Base-by-base conservation (phyloP, 495 filamentous ascomycete species). In the Xylaria scruposa region DNA sequence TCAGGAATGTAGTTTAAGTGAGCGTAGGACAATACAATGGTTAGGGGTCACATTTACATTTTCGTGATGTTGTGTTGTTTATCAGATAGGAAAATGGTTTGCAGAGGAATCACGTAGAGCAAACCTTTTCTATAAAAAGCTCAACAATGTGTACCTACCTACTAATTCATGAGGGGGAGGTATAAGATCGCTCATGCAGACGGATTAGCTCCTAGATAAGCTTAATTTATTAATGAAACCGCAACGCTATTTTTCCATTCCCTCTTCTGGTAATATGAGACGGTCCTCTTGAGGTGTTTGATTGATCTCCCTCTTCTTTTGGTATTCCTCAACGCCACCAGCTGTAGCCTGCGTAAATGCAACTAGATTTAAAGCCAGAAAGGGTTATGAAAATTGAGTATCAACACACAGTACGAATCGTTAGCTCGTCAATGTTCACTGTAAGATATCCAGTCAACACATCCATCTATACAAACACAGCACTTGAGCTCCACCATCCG, bases 371-470 rank as follows among this genome's bases (percentile, higher is more conserved):
- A 44, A 46, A 29, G 53, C 24, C 26, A 40, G 40, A 54, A 36
- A 21, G n/a, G 44, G 24, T n/a, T 21, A 68, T 46, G 49, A 17
- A 26, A 68, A 26, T 15, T 5, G 31, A 46, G 51, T 29, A 46
- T 29, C 31, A 59, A 59, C 49, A 68, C 42, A 33, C 1, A 59
- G 38, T 46, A 46, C 24, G 66, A 15, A 59, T 68, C 66, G 42
- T 68, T 44, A 7, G 17, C 66, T 56, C 66, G 38, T 59, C 46
- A 58, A 44, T 46, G 49, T 40, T n/a, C n/a, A 59, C 31, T 42
- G 42, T 47, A 38, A 58, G 21, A 56, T 42, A 44, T 36, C 17
- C 36, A n/a, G 24, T 31, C 36, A 38, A 36, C 51, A 46, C 8
- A 12, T 46, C 53, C 66, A 29, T 33, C 38, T 68, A 59, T 31